Conservation (phyloP, 306 rosid genomes). For the Potentilla sterilis region DNA sequence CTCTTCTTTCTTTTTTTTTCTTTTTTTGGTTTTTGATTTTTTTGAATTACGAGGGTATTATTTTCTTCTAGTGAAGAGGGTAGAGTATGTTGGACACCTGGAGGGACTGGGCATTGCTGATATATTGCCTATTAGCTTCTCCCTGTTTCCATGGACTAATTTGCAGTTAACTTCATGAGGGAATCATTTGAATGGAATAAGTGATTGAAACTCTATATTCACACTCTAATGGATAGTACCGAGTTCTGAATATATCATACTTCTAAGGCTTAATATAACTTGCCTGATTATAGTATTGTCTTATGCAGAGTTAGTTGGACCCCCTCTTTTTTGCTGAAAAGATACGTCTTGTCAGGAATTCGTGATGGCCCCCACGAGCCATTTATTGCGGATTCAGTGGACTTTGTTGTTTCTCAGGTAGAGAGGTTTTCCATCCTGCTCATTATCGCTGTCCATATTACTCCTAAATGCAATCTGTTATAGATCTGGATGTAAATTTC, state of each 20-base stretch:
- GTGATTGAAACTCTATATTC: not conserved
- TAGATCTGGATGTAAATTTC: slow-evolving; percentile 9
- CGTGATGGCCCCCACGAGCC: slow-evolving; percentile 99
- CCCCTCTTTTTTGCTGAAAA: slow-evolving; percentile 95
- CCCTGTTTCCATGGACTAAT: not conserved
- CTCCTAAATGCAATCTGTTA: slow-evolving; percentile 5
- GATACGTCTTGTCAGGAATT: slow-evolving; percentile 94
- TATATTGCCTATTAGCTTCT: not conserved
- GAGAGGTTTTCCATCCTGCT: slow-evolving; percentile 26
- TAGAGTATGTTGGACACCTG: not conserved
- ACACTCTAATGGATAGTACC: not conserved
- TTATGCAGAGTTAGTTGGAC: slow-evolving; percentile 91
- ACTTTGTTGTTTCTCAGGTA: slow-evolving; percentile 99
- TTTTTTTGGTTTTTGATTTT: too few species aligned
- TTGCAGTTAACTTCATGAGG: not conserved
- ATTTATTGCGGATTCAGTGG: slow-evolving; percentile 97
- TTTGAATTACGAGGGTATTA: not conserved
- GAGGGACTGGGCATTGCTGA: not conserved
- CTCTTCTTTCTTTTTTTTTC: too few species aligned
- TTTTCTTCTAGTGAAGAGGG: not conserved
- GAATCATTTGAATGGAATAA: not conserved
- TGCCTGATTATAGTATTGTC: slow-evolving; percentile 32
- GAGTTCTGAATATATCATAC: not conserved
- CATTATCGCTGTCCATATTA: not conserved
- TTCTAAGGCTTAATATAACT: not conserved